Base-by-base conservation (phyloP, 805 yeast species). In the Candida yuanshanica region DNA sequence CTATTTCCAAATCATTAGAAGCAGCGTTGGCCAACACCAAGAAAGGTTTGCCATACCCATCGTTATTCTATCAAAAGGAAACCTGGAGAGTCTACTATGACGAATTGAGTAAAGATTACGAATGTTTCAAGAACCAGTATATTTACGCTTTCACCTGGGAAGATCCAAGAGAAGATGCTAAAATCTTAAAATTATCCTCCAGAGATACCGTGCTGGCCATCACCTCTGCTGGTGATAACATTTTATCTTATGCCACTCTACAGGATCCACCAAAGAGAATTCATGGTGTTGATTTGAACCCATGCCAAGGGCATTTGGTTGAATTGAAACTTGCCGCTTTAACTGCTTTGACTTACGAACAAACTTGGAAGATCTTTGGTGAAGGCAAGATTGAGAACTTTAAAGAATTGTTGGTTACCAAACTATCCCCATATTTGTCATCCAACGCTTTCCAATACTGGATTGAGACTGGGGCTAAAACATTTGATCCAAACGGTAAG, bases 71-170 rank as follows among this genome's bases (percentile, higher is more conserved):
- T 64, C 95, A 86, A 63, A 69, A 64, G 38, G 84, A 84, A 57
- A 70, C 79, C 20, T 84, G 90, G 82, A 72, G 95, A 55, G 88
- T 84, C 33, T 85, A 79, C 63, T 85, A 79, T 53, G 88, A 85
- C 59, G 91, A 83, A 54, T 59, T 78, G 49, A 75, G 76, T 53
- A 78, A 82, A 7, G 73, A 74, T 50, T 81, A 81, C 57, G 74
- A 72, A 37, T 89, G 83, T 60, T 85, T 85, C 66, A 77, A 75
- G 44, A 73, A 83, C 55, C 89, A 85, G 63, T 85, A 83, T 60
- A 86, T 85, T 45, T 86, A 85, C 57, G 90, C 95, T 5, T 85
- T 85, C 62, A 85, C 95, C 7, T 85, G 95, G 95, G 95, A 85
- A 62, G 95, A 86, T 57, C 95, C 95, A 23, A 72, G 83, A 42